A percentile compares a stretch with the other conserved stretches of the same genome.
Evolutionary conservation across 2,329 filamentous ascomycete species (phyloP).

Genomic region (Aureobasidium sp.): DNA sequence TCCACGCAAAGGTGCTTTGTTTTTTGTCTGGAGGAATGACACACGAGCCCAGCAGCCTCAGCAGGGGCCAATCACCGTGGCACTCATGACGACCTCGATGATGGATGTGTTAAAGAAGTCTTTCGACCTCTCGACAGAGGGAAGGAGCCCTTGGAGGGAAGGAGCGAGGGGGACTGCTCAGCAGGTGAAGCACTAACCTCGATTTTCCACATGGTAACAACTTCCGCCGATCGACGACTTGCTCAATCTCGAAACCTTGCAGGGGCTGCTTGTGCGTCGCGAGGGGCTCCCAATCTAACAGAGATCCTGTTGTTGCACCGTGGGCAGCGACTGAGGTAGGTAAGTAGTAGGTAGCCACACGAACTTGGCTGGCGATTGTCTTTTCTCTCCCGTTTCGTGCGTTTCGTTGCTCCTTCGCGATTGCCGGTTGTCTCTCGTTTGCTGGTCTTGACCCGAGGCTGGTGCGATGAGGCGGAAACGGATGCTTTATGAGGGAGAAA

Average conservation of each 20-base stretch:
- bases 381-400: conserved; percentile 8
- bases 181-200: conserved; percentile 4
- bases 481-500: neutral
- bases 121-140: neutral
- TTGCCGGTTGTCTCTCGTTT: conserved; percentile 8
- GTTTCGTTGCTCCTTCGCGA: conserved; percentile 9
- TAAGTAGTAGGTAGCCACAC: neutral
- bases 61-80: neutral
- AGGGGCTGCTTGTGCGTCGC: neutral
- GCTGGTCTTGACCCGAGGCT: conserved; percentile 1
- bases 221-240: conserved; percentile 9
- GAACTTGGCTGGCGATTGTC: conserved; percentile 8
- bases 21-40: conserved; percentile 11
- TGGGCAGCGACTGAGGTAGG: neutral
- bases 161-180: neutral
- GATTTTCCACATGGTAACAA: conserved; percentile 13
- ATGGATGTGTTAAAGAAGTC: neutral
- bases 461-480: neutral
- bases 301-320: conserved; percentile 2
- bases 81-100: conserved; percentile 7
- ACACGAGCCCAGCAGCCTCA: conserved; percentile 4
- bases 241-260: conserved; percentile 7
- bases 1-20: conserved; percentile 6
- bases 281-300: conserved; percentile 3
- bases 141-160: neutral